Evolutionary conservation across 1,284 basidiomycete species (phyloP), one percentile per base, ranked within the genome.

Genomic region (Grifola frondosa): DNA sequence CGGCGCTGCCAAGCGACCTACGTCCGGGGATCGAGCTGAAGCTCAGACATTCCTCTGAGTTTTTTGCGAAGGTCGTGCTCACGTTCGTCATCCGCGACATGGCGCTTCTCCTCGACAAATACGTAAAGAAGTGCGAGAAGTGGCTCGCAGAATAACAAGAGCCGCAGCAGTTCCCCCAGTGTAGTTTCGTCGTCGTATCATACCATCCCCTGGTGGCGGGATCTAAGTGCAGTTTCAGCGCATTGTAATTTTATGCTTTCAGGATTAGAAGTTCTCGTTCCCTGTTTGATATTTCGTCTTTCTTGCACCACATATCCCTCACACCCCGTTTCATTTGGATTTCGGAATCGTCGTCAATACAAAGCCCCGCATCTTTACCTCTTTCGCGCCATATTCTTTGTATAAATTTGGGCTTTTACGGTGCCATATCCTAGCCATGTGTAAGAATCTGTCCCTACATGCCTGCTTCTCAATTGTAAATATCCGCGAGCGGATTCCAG

Each of bases 11-110:
- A 6, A 43, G 66, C 25, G 81, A 88, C 44, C 61, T 86, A 43
- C 83, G 84, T 44, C 57, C 62, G 24, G 75, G 77, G 10, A 77
- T 91, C 41, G 91, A 96, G 60, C 68, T 75, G 50, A 86, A 84
- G 58, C 75, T 98, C 42, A 82, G 78, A 55, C 81, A 87, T 45
- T 75, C 81, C 6, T 91, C 91, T 13, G 91, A 97, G 57, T 98
- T 98, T 65, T 92, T 97, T 53, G 87, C 87, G 6, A 86, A 78
- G 30, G 91, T 97, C 42, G 78, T 99, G 32, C 74, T 97, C 42
- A 90, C 90, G 8, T 97, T 97, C 65, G 90, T 98, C 50, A 79
- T 98, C 58, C 84, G 88, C 36, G 87, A 90, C 62, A 73, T 90
- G 52, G 84, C 86, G 37, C 82, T 82, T 56, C 72, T 97, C 44